Percentiles rank a stretch among this genome's conserved stretches.
Conservation (phyloP, 2,329 filamentous ascomycete genomes). For the Pseudodiploospora longispora region DNA sequence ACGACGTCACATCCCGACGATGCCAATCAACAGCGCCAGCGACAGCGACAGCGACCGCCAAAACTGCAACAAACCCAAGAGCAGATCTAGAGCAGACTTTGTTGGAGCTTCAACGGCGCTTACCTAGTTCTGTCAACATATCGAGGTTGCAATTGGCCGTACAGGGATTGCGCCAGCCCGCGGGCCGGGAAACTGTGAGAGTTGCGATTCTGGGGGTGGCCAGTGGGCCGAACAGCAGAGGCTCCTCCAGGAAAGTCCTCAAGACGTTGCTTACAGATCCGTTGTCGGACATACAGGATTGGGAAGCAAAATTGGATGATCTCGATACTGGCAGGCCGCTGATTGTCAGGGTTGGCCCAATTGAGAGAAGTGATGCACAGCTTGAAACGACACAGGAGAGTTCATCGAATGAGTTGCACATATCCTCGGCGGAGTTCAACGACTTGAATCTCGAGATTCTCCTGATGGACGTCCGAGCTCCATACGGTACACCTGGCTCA, state of each 20-base stretch:
- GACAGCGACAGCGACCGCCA: slow-evolving; percentile 8
- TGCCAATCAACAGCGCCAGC: slow-evolving; percentile 20
- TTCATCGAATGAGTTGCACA: slow-evolving; percentile 49
- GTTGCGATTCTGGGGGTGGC: slow-evolving; percentile 48
- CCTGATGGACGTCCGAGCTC: slow-evolving; percentile 41
- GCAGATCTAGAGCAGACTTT: slow-evolving; percentile 52
- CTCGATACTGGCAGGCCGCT: slow-evolving; percentile 48
- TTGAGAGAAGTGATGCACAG: slow-evolving; percentile 19
- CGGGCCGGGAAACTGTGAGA: slow-evolving; percentile 50
- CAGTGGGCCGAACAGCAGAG: slow-evolving; percentile 28
- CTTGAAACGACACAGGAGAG: slow-evolving; percentile 21
- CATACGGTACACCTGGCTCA: slow-evolving; percentile 24
- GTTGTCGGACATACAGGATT: slow-evolving; percentile 50
- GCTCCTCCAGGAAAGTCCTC: slow-evolving; percentile 56
- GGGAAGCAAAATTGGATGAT: slow-evolving; percentile 55
- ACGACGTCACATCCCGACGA: slow-evolving; percentile 17
- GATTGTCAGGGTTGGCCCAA: slow-evolving; percentile 47
- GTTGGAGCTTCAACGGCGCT: slow-evolving; percentile 50
- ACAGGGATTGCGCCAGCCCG: slow-evolving; percentile 49
- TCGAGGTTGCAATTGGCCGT: slow-evolving; percentile 64
- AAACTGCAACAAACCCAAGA: slow-evolving; percentile 28
- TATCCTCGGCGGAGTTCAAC: slow-evolving; percentile 56
- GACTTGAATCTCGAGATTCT: slow-evolving; percentile 58
- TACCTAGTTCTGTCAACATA: slow-evolving; percentile 56
- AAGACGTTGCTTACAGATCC: slow-evolving; percentile 65